Evolutionary conservation across 768 basidiomycete species (phyloP), one percentile per base, ranked within the genome.

Genomic region (Hirschioporus abietinus): DNA sequence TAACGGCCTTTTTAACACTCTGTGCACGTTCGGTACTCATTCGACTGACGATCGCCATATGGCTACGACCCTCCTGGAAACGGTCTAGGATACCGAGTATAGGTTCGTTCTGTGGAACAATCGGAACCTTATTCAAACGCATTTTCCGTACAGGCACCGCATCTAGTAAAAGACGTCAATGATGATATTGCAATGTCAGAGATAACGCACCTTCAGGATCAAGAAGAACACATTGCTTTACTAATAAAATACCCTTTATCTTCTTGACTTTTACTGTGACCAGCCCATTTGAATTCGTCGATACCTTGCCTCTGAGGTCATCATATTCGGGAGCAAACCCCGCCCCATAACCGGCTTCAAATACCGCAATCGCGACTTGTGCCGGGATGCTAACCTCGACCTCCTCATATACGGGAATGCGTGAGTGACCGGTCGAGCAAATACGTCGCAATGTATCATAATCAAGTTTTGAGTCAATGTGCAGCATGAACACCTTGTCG

Each of bases 1-100:
- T 94, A 58, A 92, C 92, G 4, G 87, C 90, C 70, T 91, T 85
- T 83, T 93, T 94, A 65, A 94, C 88, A 64, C 88, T 88, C n/a
- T 86, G 82, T 20, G 90, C 90, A 80, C 87, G 89, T 66, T 89
- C 86, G 15, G 82, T 82, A 64, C 87, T 90, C 70, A 91, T 86
- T 60, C 92, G 86, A 68, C 88, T 88, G 64, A 95, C 92, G 70
- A 96, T 91, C 24, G 94, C 94, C 86, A 96, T 95, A 74, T 96
- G 94, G 58, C 90, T 92, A 34, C 92, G 83, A 4, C 93, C 94
- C 72, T 94, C 93, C 75, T 95, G 93, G 75, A 96, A 96, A 68
- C 83, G 89, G 75, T 95, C 93, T 35, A 96, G 81, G 68, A 95
- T 92, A 26, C 90, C 88, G 17, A 95, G 83, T 0, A 96, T 80